Evolutionary conservation across 2,329 filamentous ascomycete species (phyloP), one percentile per base, ranked within the genome.

Genomic region (Simplicillium aogashimaense): DNA sequence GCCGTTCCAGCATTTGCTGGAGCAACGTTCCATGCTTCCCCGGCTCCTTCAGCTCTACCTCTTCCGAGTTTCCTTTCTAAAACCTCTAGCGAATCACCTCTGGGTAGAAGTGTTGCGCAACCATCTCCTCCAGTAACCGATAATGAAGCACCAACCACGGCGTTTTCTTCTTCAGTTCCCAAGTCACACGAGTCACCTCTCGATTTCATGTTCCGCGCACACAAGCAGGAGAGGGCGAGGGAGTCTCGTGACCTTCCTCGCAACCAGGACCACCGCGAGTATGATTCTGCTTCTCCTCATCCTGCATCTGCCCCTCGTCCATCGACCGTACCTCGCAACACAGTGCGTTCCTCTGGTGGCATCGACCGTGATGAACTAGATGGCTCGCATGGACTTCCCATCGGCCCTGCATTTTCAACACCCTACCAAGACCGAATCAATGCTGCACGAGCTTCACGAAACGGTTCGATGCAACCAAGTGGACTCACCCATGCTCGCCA

Each of bases 21-120:
- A 12, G 84, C 90, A 29, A 94, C 88, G 5, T 98, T 97, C 59
- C 89, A 95, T 60, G 86, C 88, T 32, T 97, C 92, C 8, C 92
- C 92, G 15, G 90, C 89, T 2, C 84, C 92, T 1, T 94, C 88
- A 8, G 81, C 87, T 17, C 70, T 98, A 28, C 92, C 92, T 1
- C 83, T 95, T 43, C 92, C 92, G 10, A 94, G 83, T 54, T 95
- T 95, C 59, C 76, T 70, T 29, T 82, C 83, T 20, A 89, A 83
- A 53, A 80, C 86, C 0, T 71, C 85, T 11, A 80, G 81, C 3
- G 81, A 83, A 42, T 81, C 80, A 3, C 76, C 72, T 6, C 45
- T 47, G 36, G 36, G 48, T 32, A 49, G 37, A 52, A 60, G 48
- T 36, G 45, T 55, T 41, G 57, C 61, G 48, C 64, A 68, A 45